Conservation (phyloP, 208 protist species). For the Leishmania aethiopica region DNA sequence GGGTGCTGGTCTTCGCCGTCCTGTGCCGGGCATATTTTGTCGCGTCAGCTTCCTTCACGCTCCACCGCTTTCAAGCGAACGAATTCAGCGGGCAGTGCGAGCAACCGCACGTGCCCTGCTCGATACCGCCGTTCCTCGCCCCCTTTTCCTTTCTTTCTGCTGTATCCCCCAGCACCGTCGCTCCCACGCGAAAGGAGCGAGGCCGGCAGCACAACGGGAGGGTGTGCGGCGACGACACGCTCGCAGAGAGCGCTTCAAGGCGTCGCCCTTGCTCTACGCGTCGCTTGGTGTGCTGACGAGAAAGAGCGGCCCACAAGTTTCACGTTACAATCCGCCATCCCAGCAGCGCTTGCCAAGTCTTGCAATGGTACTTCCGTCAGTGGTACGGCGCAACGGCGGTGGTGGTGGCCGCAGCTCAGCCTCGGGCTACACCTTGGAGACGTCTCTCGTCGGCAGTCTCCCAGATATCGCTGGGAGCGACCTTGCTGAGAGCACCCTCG, state of each 20-base stretch:
- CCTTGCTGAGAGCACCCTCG: not conserved
- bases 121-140: not conserved
- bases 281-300: too few species aligned
- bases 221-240: not conserved
- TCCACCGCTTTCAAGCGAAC: not conserved
- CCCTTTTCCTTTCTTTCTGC: not conserved
- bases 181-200: not conserved
- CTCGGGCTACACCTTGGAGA: not conserved
- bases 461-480: not conserved
- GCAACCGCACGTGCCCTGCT: not conserved
- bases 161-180: not conserved
- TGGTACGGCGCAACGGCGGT: not conserved
- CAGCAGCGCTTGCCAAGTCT: not conserved
- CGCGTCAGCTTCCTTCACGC: not conserved
- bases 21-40: not conserved
- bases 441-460: slow-evolving; percentile 6
- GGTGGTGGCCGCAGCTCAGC: not conserved
- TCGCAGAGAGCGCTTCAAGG: not conserved
- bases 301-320: not conserved
- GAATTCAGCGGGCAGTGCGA: not conserved
- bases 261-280: not conserved
- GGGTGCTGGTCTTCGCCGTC: not conserved
- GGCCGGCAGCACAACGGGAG: not conserved
- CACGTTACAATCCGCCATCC: not conserved
- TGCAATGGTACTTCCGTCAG: not conserved